Conservation (phyloP, 768 basidiomycete species). For the Naganishia randhawae region DNA sequence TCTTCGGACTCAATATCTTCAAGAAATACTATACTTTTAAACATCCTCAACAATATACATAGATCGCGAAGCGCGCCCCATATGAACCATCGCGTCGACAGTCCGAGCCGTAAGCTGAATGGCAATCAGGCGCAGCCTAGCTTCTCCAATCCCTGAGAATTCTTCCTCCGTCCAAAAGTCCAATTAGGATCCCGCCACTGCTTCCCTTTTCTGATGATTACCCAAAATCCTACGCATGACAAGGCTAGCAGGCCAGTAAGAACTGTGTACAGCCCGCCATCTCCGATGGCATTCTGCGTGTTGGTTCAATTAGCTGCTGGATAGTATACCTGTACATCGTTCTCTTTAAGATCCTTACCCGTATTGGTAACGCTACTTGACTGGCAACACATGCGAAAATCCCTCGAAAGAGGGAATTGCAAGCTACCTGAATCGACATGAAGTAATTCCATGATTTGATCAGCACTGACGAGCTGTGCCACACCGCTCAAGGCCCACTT, state of each 20-base stretch:
- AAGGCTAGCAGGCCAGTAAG: slow-evolving; percentile 60
- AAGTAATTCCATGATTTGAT: neutral
- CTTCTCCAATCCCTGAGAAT: neutral
- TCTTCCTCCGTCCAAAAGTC: neutral
- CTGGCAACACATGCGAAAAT: slow-evolving; percentile 64
- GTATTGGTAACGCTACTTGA: slow-evolving; percentile 70
- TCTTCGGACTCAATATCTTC: no score
- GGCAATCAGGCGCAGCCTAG: neutral
- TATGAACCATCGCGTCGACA: no score
- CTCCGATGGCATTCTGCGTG: slow-evolving; percentile 63
- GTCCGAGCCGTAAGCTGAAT: no score
- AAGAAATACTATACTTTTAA: no score
- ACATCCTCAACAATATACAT: no score
- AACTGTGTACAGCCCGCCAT: slow-evolving; percentile 74
- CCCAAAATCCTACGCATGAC: slow-evolving; percentile 59
- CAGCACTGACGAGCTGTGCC: neutral
- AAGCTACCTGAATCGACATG: slow-evolving; percentile 52
- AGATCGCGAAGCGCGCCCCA: no score
- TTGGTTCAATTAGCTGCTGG: neutral
- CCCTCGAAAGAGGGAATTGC: slow-evolving; percentile 74
- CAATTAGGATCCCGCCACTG: slow-evolving; percentile 29
- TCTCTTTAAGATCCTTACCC: slow-evolving; percentile 56
- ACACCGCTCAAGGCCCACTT: neutral
- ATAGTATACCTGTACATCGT: neutral
- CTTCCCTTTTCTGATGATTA: slow-evolving; percentile 54